Conservation (phyloP, 352 stramenopile genomes). For the Phytophthora pluvialis region DNA sequence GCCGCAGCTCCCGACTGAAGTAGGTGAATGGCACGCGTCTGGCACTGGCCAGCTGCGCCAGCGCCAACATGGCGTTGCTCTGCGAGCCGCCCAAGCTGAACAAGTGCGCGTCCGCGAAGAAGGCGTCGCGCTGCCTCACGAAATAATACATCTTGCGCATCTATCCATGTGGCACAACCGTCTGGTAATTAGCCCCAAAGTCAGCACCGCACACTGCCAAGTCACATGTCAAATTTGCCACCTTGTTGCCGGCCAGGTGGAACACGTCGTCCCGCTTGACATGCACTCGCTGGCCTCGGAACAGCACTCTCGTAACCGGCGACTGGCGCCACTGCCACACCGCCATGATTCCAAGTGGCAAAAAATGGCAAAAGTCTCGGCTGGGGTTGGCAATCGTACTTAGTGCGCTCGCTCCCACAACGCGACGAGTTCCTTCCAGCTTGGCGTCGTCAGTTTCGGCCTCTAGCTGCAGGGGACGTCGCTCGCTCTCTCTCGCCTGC, state of each 20-base stretch:
- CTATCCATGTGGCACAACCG: constrained; percentile 22
- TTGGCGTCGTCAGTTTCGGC: constrained; percentile 20
- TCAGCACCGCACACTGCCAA: too few relatives aligned
- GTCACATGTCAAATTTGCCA: constrained; percentile 12
- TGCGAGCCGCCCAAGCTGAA: constrained; percentile 82
- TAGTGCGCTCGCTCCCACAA: constrained; percentile 19
- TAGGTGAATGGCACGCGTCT: constrained; percentile 86
- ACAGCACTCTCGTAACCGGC: constrained; percentile 67
- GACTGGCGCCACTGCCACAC: constrained; percentile 40
- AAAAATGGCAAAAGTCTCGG: background rate
- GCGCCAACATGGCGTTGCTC: constrained; percentile 88
- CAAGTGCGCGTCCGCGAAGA: constrained; percentile 64
- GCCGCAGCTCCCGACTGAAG: constrained; percentile 59
- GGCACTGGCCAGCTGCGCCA: constrained; percentile 80
- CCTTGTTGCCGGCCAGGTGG: constrained; percentile 87
- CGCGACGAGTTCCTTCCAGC: constrained; percentile 18
- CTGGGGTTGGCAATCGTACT: constrained; percentile 28
- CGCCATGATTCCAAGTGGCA: background rate
- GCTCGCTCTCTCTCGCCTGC: background rate
- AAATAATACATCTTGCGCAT: constrained; percentile 90
- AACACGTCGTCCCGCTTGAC: constrained; percentile 88
- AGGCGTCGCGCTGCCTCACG: constrained; percentile 63
- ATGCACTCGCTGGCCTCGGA: constrained; percentile 72
- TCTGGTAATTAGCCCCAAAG: background rate
- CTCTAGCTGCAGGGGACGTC: background rate